Conservation (phyloP, 495 filamentous ascomycete genomes). For the Neurospora tetrasperma region DNA sequence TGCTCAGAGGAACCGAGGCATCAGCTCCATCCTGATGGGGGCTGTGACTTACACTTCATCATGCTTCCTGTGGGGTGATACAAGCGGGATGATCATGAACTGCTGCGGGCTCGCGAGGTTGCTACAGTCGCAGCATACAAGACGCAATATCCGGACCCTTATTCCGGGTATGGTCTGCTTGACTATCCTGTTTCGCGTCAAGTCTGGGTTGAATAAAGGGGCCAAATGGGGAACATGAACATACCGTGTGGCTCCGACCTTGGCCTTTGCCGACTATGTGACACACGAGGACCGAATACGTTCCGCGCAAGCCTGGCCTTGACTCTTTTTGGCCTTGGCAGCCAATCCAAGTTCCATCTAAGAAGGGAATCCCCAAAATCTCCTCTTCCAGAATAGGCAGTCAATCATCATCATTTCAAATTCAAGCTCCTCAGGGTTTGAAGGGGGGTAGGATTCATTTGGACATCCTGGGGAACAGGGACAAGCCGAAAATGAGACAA, state of each 20-base stretch:
- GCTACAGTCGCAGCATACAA: conserved; percentile 1
- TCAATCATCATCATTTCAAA: neutral
- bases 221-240: neutral
- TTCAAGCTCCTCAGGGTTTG: neutral
- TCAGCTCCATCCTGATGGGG: conserved; percentile 10
- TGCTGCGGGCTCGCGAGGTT: conserved; percentile 7
- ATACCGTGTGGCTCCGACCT: neutral
- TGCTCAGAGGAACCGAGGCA: neutral
- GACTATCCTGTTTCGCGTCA: neutral
- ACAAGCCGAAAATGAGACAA: neutral
- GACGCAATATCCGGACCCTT: conserved; percentile 12
- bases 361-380: neutral
- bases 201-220: conserved; percentile 6
- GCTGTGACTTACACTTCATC: conserved; percentile 22
- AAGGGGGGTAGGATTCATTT: neutral
- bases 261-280: neutral
- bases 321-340: neutral
- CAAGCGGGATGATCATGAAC: conserved; percentile 10
- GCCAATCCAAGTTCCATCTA: neutral
- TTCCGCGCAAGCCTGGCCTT: neutral
- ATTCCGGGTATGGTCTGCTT: conserved; percentile 11
- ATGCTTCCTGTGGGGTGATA: conserved; percentile 20
- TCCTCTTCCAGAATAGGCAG: neutral
- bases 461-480: neutral
- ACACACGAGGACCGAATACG: neutral